phyloP scores from a whole-genome alignment of 1,139 yeast genomes.

The Meyerozyma carpophila region DNA sequence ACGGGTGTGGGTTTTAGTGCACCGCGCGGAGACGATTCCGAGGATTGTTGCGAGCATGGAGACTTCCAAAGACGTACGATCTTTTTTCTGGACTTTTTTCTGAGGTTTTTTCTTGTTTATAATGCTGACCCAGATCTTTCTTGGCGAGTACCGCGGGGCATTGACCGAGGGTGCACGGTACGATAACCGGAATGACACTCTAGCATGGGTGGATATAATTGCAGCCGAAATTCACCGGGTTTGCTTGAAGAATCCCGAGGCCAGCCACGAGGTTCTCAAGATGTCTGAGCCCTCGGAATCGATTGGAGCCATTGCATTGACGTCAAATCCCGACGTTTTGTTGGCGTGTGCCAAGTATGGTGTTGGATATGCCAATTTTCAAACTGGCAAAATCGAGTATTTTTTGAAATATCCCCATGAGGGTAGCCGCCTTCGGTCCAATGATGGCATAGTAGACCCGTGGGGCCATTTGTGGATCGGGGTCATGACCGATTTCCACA shows the following conservation, averaged over 20 bases:
- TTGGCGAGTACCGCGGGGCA: conserved; percentile 44
- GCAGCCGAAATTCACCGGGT: conserved; percentile 53
- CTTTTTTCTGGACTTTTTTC: not conserved
- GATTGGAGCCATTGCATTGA: conserved; percentile 62
- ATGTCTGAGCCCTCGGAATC: conserved; percentile 25
- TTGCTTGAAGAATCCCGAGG: conserved; percentile 16
- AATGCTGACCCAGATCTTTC: conserved; percentile 21
- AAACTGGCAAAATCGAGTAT: conserved; percentile 35
- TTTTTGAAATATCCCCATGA: conserved; percentile 39
- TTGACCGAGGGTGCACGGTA: conserved; percentile 67
- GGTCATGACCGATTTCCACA: conserved; percentile 56
- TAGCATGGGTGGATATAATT: conserved; percentile 69
- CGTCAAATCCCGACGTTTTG: conserved; percentile 37
- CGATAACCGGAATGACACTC: conserved; percentile 48
- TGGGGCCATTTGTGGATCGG: conserved; percentile 71
- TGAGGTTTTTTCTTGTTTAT: not conserved
- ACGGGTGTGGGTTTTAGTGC: too few species aligned
- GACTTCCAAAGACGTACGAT: not conserved
- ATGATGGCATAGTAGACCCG: conserved; percentile 69
- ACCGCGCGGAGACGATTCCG: not conserved
- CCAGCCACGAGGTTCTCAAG: conserved; percentile 36
- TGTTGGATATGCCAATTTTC: conserved; percentile 45
- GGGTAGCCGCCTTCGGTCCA: conserved; percentile 48
- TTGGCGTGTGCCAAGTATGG: conserved; percentile 56
- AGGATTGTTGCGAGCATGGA: not conserved